Percentiles rank a stretch among this genome's conserved stretches.
These are phyloP conservation scores for Apiospora pterosperma DNA, from an alignment of 2,329 filamentous ascomycete species.

Conservation along the genomic window DNA sequence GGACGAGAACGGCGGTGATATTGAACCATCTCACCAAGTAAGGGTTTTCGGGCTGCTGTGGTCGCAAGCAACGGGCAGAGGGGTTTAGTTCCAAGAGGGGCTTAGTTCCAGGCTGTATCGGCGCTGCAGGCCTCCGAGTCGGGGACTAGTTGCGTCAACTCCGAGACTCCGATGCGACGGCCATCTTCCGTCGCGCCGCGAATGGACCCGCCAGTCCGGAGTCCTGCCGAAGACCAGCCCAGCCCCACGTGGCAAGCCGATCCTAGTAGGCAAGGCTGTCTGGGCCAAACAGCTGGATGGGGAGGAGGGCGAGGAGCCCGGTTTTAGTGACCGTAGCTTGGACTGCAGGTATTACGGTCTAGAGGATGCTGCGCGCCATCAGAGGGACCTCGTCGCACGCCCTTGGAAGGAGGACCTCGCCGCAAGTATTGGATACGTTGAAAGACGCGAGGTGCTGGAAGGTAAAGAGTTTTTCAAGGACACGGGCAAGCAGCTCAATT, in stretches of 20 bases:
- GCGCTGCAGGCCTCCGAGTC: neutral
- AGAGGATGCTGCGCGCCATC: neutral
- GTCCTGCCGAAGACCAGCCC: neutral
- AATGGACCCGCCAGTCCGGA: neutral
- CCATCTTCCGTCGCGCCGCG: neutral
- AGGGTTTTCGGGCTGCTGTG: too few relatives aligned
- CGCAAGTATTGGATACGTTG: neutral
- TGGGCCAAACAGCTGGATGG: neutral
- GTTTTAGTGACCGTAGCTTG: neutral
- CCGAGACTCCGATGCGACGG: neutral
- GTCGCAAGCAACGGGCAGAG: neutral
- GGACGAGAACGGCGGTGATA: conserved; percentile 1
- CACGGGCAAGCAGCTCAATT: neutral
- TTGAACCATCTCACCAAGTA: neutral
- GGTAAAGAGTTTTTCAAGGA: neutral
- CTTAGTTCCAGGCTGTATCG: neutral
- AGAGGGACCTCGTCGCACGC: too few relatives aligned
- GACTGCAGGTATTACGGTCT: neutral
- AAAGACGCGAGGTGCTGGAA: neutral
- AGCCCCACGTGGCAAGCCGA: neutral
- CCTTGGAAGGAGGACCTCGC: too few relatives aligned
- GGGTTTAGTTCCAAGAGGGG: neutral
- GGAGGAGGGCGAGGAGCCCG: neutral
- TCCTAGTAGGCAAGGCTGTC: neutral
- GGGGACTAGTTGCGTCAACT: neutral